Percentiles rank a stretch among this genome's conserved stretches.
Evolutionary conservation across 2,329 filamentous ascomycete genomes (phyloP).

Genomic region (Xylaria sp.): DNA sequence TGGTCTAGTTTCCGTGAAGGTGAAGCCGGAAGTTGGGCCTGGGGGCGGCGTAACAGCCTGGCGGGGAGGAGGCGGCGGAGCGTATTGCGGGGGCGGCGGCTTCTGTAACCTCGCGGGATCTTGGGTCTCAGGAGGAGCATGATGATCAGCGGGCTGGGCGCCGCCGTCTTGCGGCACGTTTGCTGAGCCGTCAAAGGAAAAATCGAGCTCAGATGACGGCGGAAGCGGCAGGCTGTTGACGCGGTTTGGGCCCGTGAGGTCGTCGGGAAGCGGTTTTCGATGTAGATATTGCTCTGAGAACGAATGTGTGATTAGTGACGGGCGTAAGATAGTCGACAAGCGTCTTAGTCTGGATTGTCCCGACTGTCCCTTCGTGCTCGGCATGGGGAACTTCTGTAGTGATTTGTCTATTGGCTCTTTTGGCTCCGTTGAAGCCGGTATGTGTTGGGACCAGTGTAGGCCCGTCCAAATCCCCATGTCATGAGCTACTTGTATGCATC

Average conservation of each 20-base stretch:
- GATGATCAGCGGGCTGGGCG: slow-evolving; percentile 19
- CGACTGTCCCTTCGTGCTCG: slow-evolving; percentile 26
- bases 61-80: slow-evolving; percentile 36
- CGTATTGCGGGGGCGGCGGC: slow-evolving; percentile 37
- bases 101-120: slow-evolving; percentile 41
- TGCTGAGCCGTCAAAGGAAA: slow-evolving; percentile 7
- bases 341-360: slow-evolving; percentile 42
- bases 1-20: slow-evolving; percentile 43
- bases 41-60: slow-evolving; percentile 38
- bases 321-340: slow-evolving; percentile 46
- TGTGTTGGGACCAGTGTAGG: slow-evolving; percentile 10
- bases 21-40: slow-evolving; percentile 35
- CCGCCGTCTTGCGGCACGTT: slow-evolving; percentile 10
- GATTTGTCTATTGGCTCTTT: slow-evolving; percentile 12
- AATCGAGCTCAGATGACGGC: slow-evolving; percentile 26
- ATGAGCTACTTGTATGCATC: not conserved
- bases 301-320: slow-evolving; percentile 46
- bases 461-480: slow-evolving; percentile 22
- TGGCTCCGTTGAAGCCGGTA: slow-evolving; percentile 23
- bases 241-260: slow-evolving; percentile 28
- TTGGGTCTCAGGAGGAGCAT: slow-evolving; percentile 21
- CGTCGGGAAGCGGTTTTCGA: slow-evolving; percentile 45
- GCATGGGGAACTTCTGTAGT: slow-evolving; percentile 15
- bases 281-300: slow-evolving; percentile 39
- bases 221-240: slow-evolving; percentile 38